Percentiles rank a stretch among this genome's conserved stretches.
Conservation (phyloP, 225 moss, liverwort and hornwort species). For the Pleurozium schreberi region DNA sequence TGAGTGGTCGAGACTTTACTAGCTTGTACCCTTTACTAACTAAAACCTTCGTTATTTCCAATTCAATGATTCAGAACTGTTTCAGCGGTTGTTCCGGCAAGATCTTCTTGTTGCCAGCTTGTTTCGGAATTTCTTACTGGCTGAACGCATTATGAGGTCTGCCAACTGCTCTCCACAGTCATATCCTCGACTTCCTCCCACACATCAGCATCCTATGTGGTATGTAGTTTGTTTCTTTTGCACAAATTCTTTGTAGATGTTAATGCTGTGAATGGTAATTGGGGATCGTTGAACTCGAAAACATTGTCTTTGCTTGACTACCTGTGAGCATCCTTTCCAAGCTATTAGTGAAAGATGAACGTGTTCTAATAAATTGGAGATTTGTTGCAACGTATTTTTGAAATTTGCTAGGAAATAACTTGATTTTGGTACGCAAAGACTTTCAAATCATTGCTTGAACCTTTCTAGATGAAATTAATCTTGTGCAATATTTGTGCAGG, state of each 20-base stretch:
- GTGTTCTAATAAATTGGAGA: not conserved
- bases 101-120: conserved; percentile 97
- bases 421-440: not conserved
- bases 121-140: conserved; percentile 85
- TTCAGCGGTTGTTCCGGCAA: conserved; percentile 91
- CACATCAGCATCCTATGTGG: conserved; percentile 99
- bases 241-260: not conserved
- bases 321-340: not conserved
- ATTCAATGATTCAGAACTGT: conserved; percentile 46
- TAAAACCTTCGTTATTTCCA: not conserved
- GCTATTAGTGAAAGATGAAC: not conserved
- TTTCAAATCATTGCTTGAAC: not conserved
- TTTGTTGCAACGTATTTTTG: not conserved
- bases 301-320: not conserved
- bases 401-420: not conserved
- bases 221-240: conserved; percentile 17
- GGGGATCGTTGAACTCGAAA: not conserved
- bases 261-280: not conserved
- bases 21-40: not conserved
- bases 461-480: not conserved
- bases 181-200: conserved; percentile 77
- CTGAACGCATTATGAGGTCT: conserved; percentile 95
- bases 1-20: not conserved
- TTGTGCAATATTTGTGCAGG: conserved; percentile 26
- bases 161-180: conserved; percentile 87